A percentile compares a stretch with the other conserved stretches of the same genome.
phyloP scores from a whole-genome alignment of 257 asterid species.

The Jasminum sambac region DNA sequence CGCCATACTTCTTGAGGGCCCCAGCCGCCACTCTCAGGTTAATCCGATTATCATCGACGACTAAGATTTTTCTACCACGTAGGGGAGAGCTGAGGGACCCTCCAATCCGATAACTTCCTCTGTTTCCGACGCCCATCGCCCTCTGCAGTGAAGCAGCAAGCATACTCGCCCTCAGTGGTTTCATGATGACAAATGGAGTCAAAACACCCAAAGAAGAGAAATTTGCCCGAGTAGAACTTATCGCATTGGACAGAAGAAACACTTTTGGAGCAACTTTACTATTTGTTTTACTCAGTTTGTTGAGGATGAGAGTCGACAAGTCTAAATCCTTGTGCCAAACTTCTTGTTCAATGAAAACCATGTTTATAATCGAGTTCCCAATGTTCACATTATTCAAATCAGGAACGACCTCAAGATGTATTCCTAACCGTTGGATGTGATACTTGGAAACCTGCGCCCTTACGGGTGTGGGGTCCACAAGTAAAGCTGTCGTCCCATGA shows the following conservation, averaged over 20 bases:
- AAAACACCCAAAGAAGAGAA: slow-evolving; percentile 32
- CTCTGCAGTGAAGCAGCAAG: slow-evolving; percentile 86
- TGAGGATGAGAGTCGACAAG: slow-evolving; percentile 25
- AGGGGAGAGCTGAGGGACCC: slow-evolving; percentile 72
- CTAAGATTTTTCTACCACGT: slow-evolving; percentile 71
- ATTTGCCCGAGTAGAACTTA: slow-evolving; percentile 33
- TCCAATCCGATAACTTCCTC: slow-evolving; percentile 49
- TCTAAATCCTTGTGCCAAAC: slow-evolving; percentile 59
- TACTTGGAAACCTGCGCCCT: slow-evolving; percentile 73
- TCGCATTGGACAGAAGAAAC: slow-evolving; percentile 62
- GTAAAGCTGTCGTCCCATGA: slow-evolving; percentile 66
- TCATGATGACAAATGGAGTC: slow-evolving; percentile 51
- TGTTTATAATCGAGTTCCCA: slow-evolving; percentile 28
- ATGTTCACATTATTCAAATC: slow-evolving; percentile 35
- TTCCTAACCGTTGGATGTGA: slow-evolving; percentile 80
- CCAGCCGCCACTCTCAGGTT: slow-evolving; percentile 92
- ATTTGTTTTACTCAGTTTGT: slow-evolving; percentile 30
- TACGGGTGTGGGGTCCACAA: slow-evolving; percentile 74
- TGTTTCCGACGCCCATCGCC: slow-evolving; percentile 63
- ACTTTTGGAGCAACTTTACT: slow-evolving; percentile 37
- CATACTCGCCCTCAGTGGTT: slow-evolving; percentile 88
- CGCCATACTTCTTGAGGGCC: slow-evolving; percentile 86
- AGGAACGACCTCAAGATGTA: slow-evolving; percentile 53
- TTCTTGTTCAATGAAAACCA: slow-evolving; percentile 79
- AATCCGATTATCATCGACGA: slow-evolving; percentile 86